Base-by-base conservation (phyloP, 2,329 filamentous ascomycete species). In the Atkinsonella texensis region DNA sequence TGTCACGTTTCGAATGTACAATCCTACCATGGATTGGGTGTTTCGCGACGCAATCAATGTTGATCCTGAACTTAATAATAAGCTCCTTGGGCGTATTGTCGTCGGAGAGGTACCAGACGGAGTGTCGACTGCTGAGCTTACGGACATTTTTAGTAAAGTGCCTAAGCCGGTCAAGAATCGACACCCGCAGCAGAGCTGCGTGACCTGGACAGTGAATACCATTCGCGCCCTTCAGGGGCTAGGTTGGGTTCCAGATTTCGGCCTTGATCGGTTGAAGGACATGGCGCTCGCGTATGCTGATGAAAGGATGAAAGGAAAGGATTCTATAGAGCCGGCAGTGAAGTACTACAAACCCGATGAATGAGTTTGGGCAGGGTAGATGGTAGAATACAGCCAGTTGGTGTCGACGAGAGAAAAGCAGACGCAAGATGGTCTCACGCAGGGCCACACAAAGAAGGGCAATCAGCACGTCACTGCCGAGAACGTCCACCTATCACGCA, bases 111-210 rank as follows among this genome's bases (percentile, higher is more conserved):
- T 63, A 2, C 57, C 62, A 4, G 51, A 54, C 6, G 48, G 33
- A 1, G 20, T 58, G 1, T 57, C 60, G 1, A 51, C 17, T 3
- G 47, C 50, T 13, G 56, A 63, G 18, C 47, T 67, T 7, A 15
- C n/a, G 2, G 50, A 38, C 0, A 48, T 66, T 8, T 62, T 67
- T 18, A 47, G 39, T 1, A 31, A 11, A 10, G 49, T 67, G 33
- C 60, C 57, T 15, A 46, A 64, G 2, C 65, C 65, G 1, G 52
- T 58, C 0, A 67, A 64, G 53, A 62, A 66, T 20, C 63, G 52
- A 15, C 45, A 66, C 47, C 65, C 63, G 0, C 65, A 67, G 42
- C 62, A 67, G 53, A 66, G 63, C 52, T 66, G 64, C n/a, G 63
- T 67, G 47, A 63, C 63, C 12, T 67, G 65, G 64, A 53, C 48